These are phyloP conservation scores for Huntiella bhutanensis DNA, from an alignment of 2,329 filamentous ascomycete genomes.

Conservation along the genomic window DNA sequence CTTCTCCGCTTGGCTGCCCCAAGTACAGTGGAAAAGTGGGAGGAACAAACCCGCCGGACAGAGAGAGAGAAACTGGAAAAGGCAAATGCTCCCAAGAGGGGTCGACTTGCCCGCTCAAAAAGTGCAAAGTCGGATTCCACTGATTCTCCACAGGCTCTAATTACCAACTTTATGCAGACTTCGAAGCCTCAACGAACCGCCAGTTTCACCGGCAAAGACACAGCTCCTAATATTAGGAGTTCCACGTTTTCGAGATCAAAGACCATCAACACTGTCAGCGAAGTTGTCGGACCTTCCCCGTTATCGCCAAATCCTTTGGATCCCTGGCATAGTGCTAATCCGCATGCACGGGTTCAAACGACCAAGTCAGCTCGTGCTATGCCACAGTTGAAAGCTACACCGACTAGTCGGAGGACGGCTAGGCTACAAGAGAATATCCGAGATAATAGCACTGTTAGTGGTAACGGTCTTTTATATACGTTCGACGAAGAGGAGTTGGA, in stretches of 20 bases:
- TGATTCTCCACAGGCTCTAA: too few species aligned
- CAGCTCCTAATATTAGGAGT: background rate
- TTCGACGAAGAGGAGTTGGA: too few species aligned
- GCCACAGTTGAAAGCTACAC: too few species aligned
- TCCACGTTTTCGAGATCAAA: background rate
- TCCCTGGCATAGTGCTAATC: background rate
- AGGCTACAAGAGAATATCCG: too few species aligned
- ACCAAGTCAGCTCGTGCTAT: constrained; percentile 1
- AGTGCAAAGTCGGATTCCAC: too few species aligned
- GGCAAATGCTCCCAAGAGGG: background rate
- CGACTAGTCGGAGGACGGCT: too few species aligned
- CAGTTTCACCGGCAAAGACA: background rate
- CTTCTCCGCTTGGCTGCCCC: constrained; percentile 14
- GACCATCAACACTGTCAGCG: background rate
- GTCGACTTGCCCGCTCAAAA: background rate
- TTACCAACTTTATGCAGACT: too few species aligned
- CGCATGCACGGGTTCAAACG: too few species aligned
- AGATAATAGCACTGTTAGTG: too few species aligned
- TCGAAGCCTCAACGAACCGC: too few species aligned
- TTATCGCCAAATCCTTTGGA: background rate
- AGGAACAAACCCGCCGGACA: constrained; percentile 13
- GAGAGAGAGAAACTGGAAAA: constrained; percentile 2
- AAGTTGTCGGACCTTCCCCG: background rate
- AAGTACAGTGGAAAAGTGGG: constrained; percentile 13
- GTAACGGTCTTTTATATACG: too few species aligned